Evolutionary conservation across 768 basidiomycete genomes (phyloP), one percentile per base, ranked within the genome.

Genomic region (Mrakia blollopis): DNA sequence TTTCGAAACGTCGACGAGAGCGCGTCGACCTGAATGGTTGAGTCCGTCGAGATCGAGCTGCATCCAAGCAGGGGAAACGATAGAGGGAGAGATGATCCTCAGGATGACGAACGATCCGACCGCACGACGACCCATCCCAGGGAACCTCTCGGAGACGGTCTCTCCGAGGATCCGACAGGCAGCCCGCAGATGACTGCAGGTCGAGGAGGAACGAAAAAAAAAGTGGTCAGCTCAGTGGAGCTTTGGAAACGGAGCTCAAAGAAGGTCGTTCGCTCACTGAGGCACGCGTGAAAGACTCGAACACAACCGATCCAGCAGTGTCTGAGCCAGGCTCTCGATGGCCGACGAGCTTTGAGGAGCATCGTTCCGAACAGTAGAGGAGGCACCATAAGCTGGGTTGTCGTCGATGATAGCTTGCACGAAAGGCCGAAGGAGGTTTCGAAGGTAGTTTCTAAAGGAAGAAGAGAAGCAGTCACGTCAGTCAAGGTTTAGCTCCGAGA

Each of bases 121-220:
- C 9, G 75, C 75, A 3, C 65, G 75, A 14, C 75, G 75, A 21
- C 52, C 32, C 14, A 67, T 35, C 16, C 65, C 65, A 18, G 52
- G 52, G 60, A 76, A 76, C 39, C 54, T 60, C 13, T 35, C 30
- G 10, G 68, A 54, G 41, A 76, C 68, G 18, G 65, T 37, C 57
- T 76, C 68, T n/a, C 68, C 75, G 37, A 76, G 75, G 57, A 76
- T 71, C 1, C 60, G 75, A 44, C 75, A 76, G 14, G 75, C 75
- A 7, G 57, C 75, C 28, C 54, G 35, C 28, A 76, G 75, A 25
- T 70, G 44, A 5, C 75, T 76, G 54, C n/a, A n/a, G n/a, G n/a
- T n/a, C n/a, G n/a, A n/a, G n/a, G n/a, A n/a, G 8, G 30, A 30
- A 30, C 39, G 35, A 47, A 32, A 44, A 23, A 25, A 65, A 28